These are phyloP conservation scores for Imleria badia DNA, from an alignment of 768 basidiomycete genomes.

Conservation along the genomic window DNA sequence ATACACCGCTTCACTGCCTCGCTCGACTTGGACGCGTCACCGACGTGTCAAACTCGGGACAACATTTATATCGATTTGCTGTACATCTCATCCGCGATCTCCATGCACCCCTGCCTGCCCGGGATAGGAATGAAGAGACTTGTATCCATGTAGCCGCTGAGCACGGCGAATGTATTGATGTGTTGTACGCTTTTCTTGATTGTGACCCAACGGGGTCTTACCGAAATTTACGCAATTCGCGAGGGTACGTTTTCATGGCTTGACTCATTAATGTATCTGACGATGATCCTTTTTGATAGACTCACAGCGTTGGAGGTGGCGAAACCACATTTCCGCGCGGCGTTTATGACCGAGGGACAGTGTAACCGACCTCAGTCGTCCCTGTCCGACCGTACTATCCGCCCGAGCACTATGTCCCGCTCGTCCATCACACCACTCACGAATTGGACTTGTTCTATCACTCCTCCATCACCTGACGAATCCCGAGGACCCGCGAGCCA, in stretches of 20 bases:
- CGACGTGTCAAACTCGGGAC: conserved; percentile 34
- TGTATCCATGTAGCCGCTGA: conserved; percentile 81
- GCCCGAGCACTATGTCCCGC: conserved; percentile 43
- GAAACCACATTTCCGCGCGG: conserved; percentile 61
- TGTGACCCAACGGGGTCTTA: conserved; percentile 58
- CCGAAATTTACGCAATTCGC: conserved; percentile 61
- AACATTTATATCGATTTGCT: conserved; percentile 55
- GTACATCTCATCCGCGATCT: conserved; percentile 70
- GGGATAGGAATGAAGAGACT: conserved; percentile 68
- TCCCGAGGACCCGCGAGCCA: conserved; percentile 36
- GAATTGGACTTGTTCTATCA: conserved; percentile 26
- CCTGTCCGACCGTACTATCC: conserved; percentile 55
- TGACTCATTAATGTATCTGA: not conserved
- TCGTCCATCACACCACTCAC: conserved; percentile 51
- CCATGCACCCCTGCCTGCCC: conserved; percentile 64
- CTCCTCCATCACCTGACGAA: conserved; percentile 14
- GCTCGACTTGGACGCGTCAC: conserved; percentile 41
- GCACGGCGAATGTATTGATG: conserved; percentile 61
- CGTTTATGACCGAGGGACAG: conserved; percentile 55
- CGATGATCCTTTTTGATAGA: conserved; percentile 6
- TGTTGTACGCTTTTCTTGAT: conserved; percentile 62
- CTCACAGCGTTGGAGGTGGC: conserved; percentile 68
- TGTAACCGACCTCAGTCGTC: conserved; percentile 50
- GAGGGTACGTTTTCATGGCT: conserved; percentile 53
- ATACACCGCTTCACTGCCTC: conserved; percentile 68